Conservation (phyloP, 257 asterid genomes). For the Solanum sejunctum region DNA sequence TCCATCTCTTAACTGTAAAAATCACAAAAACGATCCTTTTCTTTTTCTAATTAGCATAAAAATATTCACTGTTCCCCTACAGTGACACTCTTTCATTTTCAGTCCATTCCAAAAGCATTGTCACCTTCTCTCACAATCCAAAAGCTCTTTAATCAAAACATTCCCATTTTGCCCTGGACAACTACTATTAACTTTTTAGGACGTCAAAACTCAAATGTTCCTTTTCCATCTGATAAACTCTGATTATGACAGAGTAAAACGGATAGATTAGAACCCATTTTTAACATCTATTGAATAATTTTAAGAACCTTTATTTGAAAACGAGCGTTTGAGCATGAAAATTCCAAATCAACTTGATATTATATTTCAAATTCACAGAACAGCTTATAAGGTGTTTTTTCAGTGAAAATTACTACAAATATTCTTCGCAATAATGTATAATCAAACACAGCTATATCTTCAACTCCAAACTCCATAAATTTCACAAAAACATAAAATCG, state of each 20-base stretch:
- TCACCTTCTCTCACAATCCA: neutral
- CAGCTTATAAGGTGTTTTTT: neutral
- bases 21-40: neutral
- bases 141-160: neutral
- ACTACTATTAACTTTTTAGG: neutral
- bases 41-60: neutral
- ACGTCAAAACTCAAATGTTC: neutral
- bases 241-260: neutral
- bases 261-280: neutral
- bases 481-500: neutral
- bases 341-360: neutral
- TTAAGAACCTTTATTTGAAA: neutral
- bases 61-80: neutral
- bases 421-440: neutral
- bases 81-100: neutral
- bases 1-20: neutral
- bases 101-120: neutral
- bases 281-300: neutral
- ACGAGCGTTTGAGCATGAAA: neutral
- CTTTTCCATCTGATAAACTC: neutral
- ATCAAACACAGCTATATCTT: neutral
- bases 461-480: too few species aligned
- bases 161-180: neutral
- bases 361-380: neutral
- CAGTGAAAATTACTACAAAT: neutral